Evolutionary conservation across 305 asterid genomes (phyloP).

Genomic region (Fraxinus angustifolia): DNA sequence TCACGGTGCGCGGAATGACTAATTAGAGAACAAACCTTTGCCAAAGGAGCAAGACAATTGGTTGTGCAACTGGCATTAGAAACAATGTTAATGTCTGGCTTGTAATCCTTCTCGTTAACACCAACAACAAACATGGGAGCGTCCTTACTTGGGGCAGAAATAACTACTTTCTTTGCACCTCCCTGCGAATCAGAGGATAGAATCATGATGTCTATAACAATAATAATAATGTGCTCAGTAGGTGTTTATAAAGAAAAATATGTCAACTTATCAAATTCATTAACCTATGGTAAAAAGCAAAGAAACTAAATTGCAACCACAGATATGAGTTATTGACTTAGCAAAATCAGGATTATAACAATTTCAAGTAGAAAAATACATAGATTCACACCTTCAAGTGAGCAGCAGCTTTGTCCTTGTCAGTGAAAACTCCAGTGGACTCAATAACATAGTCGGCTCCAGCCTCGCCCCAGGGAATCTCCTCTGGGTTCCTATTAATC

Average conservation of each 20-base stretch:
- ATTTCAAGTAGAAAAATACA: background rate
- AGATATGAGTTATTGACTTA: background rate
- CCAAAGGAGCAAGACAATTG: background rate
- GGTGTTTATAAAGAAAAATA: background rate
- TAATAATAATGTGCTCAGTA: background rate
- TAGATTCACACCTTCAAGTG: slow-evolving; percentile 37
- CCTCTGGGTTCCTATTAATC: slow-evolving; percentile 34
- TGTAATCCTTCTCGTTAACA: background rate
- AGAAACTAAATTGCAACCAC: background rate
- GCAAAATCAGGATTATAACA: background rate
- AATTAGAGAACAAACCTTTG: background rate
- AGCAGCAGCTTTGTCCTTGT: slow-evolving; percentile 46
- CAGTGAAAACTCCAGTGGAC: slow-evolving; percentile 45
- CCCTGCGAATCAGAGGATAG: background rate
- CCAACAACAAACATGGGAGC: background rate
- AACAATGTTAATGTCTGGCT: background rate
- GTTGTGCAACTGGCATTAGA: background rate
- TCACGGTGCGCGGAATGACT: background rate
- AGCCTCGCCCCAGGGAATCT: slow-evolving; percentile 46
- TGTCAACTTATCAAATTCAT: background rate
- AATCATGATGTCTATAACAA: background rate
- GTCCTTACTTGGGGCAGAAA: background rate
- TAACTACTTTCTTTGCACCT: background rate
- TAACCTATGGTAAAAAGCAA: background rate
- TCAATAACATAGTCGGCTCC: slow-evolving; percentile 49